Base-by-base conservation (phyloP, 371 early-diverging fungal species). In the Mortierella polycephala region DNA sequence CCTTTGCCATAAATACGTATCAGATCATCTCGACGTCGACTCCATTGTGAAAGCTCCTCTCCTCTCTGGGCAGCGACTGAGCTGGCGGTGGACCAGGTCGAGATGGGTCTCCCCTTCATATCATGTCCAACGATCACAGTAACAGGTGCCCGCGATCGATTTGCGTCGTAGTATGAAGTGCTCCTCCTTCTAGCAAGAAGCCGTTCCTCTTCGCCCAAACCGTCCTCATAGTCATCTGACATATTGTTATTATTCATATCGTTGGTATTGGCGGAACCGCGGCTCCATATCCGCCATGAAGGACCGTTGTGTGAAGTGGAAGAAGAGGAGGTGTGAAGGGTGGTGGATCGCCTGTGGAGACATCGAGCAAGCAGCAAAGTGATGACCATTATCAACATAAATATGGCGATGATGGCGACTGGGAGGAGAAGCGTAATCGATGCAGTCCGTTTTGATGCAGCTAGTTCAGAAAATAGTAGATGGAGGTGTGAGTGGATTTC, bases 31-130 rank as follows among this genome's bases (percentile, higher is more conserved):
- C 79, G 30, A 16, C 79, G 51, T 18, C 61, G 60, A 50, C 62
- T 72, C 79, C 79, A 79, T n/a, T 56, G 53, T 23, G 79, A 69
- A 47, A 79, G 47, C 59, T 79, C 79, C 40, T 79, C 79, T 0
- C 79, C 79, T 30, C 79, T 45, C 40, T 68, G 69, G 10, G 79
- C 79, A 13, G 69, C 73, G 5, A 79, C 73, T 21, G 79, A 79
- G 7, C 72, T 72, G 16, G 79, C 79, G 6, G 79, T 79, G 2
- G 79, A 79, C 79, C 79, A 79, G 12, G 79, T 79, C 3, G 79
- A 79, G 53, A 79, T 79, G 1, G 79, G 79, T 14, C 79, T 39
- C 6, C 79, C 79, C n/a, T 59, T 55, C 23, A 65, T 37, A 44
- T 79, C 79, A 16, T 72, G 60, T 11, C 60, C 54, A 42, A 72